Evolutionary conservation across 306 rosid species (phyloP).

Genomic region (Macrotyloma uniflorum): DNA sequence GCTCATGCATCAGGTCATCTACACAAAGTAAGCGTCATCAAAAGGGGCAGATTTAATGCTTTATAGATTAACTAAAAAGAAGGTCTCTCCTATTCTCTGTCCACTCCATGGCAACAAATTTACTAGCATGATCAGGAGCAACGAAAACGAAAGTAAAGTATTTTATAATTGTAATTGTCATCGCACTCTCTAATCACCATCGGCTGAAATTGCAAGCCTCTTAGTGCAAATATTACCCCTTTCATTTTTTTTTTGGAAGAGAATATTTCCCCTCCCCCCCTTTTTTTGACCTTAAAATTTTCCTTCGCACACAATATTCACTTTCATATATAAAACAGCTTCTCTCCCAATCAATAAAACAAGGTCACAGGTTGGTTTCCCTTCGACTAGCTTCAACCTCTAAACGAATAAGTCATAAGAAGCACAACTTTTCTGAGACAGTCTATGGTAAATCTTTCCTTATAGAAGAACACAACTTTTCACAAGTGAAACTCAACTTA

Average conservation of each 20-base stretch:
- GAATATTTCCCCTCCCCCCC: not conserved
- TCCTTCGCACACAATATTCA: not conserved
- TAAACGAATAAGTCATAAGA: not conserved
- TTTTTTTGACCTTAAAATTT: too few species aligned
- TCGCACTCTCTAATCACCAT: not conserved
- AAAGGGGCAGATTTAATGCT: not conserved
- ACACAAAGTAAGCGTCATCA: not conserved
- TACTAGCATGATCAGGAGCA: not conserved
- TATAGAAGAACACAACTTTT: too few species aligned
- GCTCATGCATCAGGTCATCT: not conserved
- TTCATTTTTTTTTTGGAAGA: not conserved
- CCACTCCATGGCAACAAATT: not conserved
- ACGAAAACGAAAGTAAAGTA: not conserved
- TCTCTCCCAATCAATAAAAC: not conserved
- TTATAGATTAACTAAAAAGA: not conserved
- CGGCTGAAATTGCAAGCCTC: not conserved
- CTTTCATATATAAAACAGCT: not conserved
- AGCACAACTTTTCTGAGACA: not conserved
- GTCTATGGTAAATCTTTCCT: too few species aligned
- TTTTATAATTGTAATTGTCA: not conserved
- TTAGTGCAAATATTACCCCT: not conserved
- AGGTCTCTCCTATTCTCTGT: not conserved
- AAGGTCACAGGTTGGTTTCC: not conserved
- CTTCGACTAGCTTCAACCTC: not conserved
- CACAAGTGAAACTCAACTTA: too few species aligned